These are phyloP conservation scores for Apophysomyces ossiformis DNA, from an alignment of 371 early-diverging fungal genomes.

Conservation along the genomic window DNA sequence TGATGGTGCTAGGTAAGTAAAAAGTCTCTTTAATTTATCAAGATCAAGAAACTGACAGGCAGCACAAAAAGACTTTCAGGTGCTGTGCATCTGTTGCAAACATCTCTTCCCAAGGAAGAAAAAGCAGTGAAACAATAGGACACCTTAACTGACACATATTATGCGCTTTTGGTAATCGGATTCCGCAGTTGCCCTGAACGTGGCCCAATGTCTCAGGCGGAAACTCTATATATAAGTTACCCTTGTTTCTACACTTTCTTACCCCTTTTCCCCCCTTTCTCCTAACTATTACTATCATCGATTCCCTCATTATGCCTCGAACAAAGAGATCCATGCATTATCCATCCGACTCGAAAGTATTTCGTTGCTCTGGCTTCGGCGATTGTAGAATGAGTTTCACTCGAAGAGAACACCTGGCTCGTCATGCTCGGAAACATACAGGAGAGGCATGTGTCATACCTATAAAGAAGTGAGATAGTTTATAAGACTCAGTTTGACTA, in stretches of 20 bases:
- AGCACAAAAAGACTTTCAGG: constrained; percentile 32
- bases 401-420: constrained; percentile 64
- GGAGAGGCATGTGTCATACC: constrained; percentile 49
- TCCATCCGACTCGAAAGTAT: constrained; percentile 47
- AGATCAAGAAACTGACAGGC: neutral
- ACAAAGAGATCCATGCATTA: constrained; percentile 7
- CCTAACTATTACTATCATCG: neutral
- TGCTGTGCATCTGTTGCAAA: constrained; percentile 27
- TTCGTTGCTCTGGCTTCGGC: constrained; percentile 61
- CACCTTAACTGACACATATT: neutral
- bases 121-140: neutral
- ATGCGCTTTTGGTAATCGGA: neutral
- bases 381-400: constrained; percentile 65
- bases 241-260: constrained; percentile 12
- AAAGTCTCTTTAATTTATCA: constrained; percentile 1
- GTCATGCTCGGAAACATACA: constrained; percentile 62
- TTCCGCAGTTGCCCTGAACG: constrained; percentile 8
- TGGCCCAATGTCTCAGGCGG: neutral
- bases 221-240: neutral
- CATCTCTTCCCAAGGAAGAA: neutral
- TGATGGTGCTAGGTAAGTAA: constrained; percentile 31
- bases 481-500: neutral
- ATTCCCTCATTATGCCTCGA: constrained; percentile 12
- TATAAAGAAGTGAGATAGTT: neutral
- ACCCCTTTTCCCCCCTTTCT: neutral